Base-by-base conservation (phyloP, 305 asterid genomes). In the Fraxinus xanthoxyloides region DNA sequence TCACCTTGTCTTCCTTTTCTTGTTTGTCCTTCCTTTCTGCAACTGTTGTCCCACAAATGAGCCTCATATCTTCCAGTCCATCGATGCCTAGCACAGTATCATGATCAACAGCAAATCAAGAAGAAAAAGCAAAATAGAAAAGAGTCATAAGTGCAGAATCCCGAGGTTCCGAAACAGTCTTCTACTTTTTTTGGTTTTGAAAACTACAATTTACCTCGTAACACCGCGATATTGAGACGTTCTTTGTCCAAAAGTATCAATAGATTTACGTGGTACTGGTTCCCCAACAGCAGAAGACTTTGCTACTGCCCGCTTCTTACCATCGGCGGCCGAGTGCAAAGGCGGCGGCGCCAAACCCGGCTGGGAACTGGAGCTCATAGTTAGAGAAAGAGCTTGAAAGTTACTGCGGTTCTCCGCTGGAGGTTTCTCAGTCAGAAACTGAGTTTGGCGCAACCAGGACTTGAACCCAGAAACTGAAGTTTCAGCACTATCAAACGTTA, bases 41-140 rank as follows among this genome's bases (percentile, higher is more conserved):
- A 90, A 82, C 93, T 93, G 74, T 92, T 93, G 63, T 93, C 97
- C 98, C 97, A 93, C 83, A 93, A 89, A 88, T 93, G 98, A 38
- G 97, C 98, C 77, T 93, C 98, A 77, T 93, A 92, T 83, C 98
- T 90, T 82, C 98, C 97, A 6, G 98, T 93, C 98, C 98, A 93
- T 75, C 97, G 82, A 89, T 93, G 98, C 83, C 98, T 93, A 83
- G 38, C 54, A 30, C 46, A 72, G 26, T 34, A n/a, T 40, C 63
- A 46, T 24, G 34, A 36, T 17, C 30, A 19, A 54, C 10, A 54
- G 24, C 8, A 28, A 7, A 32, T 31, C 2, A 48, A 4, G 9
- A 34, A n/a, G 65, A 59, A 24, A 4, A 13, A 4, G 59, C 9
- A 2, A 36, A 36, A 1, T 0, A 36, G 13, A 46, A 48, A 15